A percentile compares a stretch with the other conserved stretches of the same genome.
These are phyloP conservation scores for Massarina eburnea DNA, from an alignment of 2,329 filamentous ascomycete species.

Conservation along the genomic window DNA sequence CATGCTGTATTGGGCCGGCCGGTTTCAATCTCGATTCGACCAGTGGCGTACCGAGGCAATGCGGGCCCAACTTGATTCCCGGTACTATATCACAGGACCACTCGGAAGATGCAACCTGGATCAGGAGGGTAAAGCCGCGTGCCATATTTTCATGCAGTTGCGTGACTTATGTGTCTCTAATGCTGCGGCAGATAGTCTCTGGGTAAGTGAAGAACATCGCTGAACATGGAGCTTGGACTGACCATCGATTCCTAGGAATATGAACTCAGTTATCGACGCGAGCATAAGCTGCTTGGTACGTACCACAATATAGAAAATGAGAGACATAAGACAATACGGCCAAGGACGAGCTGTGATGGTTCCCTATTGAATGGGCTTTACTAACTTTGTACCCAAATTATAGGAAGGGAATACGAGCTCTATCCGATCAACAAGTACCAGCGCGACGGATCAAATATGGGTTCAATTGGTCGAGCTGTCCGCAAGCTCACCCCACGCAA, in stretches of 20 bases:
- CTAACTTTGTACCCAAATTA: no score
- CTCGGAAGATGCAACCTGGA: conserved; percentile 24
- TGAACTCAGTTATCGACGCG: conserved; percentile 34
- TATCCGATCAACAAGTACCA: conserved; percentile 20
- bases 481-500: conserved; percentile 40
- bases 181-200: conserved; percentile 36
- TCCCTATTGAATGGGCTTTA: no score
- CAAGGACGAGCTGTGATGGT: no score
- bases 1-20: conserved; percentile 37
- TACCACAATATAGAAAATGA: no score
- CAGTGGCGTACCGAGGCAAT: conserved; percentile 39
- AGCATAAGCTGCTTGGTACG: conserved; percentile 31
- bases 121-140: conserved; percentile 30
- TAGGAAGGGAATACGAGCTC: conserved; percentile 15
- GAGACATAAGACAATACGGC: no score
- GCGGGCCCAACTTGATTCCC: conserved; percentile 19
- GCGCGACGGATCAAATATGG: conserved; percentile 21
- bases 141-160: conserved; percentile 35
- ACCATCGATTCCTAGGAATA: conserved; percentile 28
- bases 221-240: background rate
- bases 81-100: conserved; percentile 11
- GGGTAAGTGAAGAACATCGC: conserved; percentile 18
- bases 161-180: conserved; percentile 30
- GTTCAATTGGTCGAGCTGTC: conserved; percentile 32
- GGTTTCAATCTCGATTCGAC: conserved; percentile 37